Evolutionary conservation across 2,329 filamentous ascomycete species (phyloP).

Genomic region (Gnomoniopsis sp.): DNA sequence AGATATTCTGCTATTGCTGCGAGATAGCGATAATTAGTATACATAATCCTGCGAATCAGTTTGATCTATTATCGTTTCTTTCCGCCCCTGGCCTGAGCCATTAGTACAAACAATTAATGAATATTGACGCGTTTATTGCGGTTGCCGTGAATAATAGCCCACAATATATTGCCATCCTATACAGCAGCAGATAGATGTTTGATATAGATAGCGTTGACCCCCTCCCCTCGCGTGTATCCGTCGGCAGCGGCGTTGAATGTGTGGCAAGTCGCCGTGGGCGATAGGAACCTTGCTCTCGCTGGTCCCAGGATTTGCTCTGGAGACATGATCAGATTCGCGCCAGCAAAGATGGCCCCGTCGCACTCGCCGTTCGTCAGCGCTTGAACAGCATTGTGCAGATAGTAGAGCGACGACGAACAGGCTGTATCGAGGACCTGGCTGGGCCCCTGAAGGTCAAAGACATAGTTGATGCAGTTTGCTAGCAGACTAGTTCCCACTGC

Average conservation of each 20-base stretch:
- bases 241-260: slow-evolving; percentile 41
- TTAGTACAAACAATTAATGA: too few species aligned
- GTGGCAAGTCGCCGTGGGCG: slow-evolving; percentile 28
- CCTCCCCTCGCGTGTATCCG: slow-evolving; percentile 51
- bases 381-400: slow-evolving; percentile 30
- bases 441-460: not conserved
- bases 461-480: not conserved
- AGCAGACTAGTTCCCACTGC: not conserved
- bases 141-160: too few species aligned
- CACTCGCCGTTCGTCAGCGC: slow-evolving; percentile 26
- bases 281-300: slow-evolving; percentile 33
- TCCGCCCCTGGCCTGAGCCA: too few species aligned
- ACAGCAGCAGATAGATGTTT: slow-evolving; percentile 46
- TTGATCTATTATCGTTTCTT: too few species aligned
- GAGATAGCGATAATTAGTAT: too few species aligned
- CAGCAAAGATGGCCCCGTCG: slow-evolving; percentile 17
- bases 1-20: too few species aligned
- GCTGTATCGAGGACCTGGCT: slow-evolving; percentile 24
- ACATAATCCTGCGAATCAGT: too few species aligned
- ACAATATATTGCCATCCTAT: too few species aligned
- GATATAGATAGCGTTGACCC: slow-evolving; percentile 38
- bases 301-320: slow-evolving; percentile 25
- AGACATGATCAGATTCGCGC: slow-evolving; percentile 11
- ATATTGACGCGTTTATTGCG: too few species aligned
- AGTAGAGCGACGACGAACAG: slow-evolving; percentile 31